Percentiles rank a stretch among this genome's conserved stretches.
These are phyloP conservation scores for Stylosanthes scabra DNA, from an alignment of 331 rosid species.

Conservation along the genomic window DNA sequence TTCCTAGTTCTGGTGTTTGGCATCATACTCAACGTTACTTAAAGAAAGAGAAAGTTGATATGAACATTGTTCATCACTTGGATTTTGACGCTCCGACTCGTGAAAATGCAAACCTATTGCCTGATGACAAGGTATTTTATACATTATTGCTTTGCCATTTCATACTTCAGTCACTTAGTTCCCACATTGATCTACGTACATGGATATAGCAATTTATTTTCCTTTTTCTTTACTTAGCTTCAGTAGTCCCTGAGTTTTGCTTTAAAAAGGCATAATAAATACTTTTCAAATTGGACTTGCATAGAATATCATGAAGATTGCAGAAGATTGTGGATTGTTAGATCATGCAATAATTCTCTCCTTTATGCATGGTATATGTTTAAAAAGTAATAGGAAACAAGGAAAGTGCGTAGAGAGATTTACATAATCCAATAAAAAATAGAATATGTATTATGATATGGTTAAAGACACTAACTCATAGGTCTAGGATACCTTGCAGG, in stretches of 20 bases:
- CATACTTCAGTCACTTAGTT: constrained; percentile 35
- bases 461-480: no score
- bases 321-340: constrained; percentile 1
- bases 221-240: constrained; percentile 21
- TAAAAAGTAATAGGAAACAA: neutral
- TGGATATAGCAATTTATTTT: constrained; percentile 17
- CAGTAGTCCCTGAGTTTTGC: constrained; percentile 7
- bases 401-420: no score
- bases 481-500: no score
- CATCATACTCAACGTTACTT: constrained; percentile 87
- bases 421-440: no score
- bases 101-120: constrained; percentile 85
- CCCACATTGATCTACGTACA: constrained; percentile 10
- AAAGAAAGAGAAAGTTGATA: constrained; percentile 68
- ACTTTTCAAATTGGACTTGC: neutral
- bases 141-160: constrained; percentile 32
- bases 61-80: constrained; percentile 78
- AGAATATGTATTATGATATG: no score
- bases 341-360: constrained; percentile 1
- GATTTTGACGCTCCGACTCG: constrained; percentile 99
- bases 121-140: constrained; percentile 78
- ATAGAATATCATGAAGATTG: constrained; percentile 27
- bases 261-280: constrained; percentile 14
- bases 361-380: constrained; percentile 17
- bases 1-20: constrained; percentile 94